Evolutionary conservation across 2,329 filamentous ascomycete species (phyloP).

Genomic region (Trichoderma gracile): DNA sequence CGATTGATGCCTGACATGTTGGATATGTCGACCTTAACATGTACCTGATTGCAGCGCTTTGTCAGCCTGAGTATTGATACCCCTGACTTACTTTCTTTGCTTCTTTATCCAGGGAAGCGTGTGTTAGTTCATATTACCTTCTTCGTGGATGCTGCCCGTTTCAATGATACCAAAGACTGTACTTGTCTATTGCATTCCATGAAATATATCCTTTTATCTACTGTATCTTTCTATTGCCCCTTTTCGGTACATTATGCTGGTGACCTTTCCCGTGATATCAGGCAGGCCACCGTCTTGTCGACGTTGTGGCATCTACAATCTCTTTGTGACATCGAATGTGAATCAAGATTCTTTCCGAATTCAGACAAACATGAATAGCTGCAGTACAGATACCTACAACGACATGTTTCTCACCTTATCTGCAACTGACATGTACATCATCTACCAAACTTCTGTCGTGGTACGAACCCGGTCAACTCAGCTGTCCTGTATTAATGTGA

Average conservation of each 20-base stretch:
- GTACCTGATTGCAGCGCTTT: slow-evolving; percentile 14
- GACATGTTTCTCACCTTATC: too few species aligned
- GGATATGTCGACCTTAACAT: slow-evolving; percentile 1
- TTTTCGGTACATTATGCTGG: not conserved
- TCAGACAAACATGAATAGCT: too few species aligned
- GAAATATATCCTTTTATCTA: not conserved
- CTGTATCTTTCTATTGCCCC: not conserved
- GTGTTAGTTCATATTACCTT: not conserved
- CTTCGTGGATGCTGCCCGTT: slow-evolving; percentile 1
- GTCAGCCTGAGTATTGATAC: slow-evolving; percentile 23
- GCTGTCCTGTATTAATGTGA: too few species aligned
- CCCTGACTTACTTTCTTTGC: not conserved
- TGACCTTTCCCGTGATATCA: too few species aligned
- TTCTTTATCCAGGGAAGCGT: not conserved
- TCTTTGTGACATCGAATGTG: not conserved
- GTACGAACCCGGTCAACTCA: not conserved
- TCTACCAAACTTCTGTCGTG: too few species aligned
- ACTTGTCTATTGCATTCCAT: slow-evolving; percentile 14
- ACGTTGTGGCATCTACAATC: too few species aligned
- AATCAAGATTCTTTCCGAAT: not conserved
- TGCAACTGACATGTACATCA: too few species aligned
- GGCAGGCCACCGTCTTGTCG: not conserved
- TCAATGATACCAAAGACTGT: slow-evolving; percentile 16
- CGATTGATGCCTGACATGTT: slow-evolving; percentile 12
- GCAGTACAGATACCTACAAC: too few species aligned